A percentile compares a stretch with the other conserved stretches of the same genome.
Conservation (phyloP, 176 grass and related monocot genomes). For the Oryza meridionalis region DNA sequence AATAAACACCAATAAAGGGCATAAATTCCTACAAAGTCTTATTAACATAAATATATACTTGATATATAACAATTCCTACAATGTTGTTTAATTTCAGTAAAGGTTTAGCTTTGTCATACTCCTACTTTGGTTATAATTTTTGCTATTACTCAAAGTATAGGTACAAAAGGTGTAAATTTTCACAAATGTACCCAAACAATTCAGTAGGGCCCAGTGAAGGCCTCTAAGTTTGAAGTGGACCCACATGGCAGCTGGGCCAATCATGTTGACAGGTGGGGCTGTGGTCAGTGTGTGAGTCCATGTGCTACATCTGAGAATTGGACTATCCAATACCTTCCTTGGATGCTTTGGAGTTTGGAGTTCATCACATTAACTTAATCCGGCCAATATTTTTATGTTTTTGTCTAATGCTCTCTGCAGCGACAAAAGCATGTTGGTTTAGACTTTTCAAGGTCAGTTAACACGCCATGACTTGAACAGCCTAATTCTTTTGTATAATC, state of each 20-base stretch:
- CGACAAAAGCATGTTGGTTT: neutral
- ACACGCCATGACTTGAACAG: neutral
- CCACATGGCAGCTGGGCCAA: slow-evolving; percentile 42
- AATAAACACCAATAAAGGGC: neutral
- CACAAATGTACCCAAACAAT: neutral
- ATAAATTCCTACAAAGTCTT: neutral
- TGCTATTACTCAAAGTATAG: neutral
- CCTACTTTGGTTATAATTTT: neutral
- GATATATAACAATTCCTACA: neutral
- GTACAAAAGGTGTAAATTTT: neutral
- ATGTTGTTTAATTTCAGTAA: neutral
- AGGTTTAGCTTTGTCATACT: neutral
- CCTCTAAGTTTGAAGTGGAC: neutral
- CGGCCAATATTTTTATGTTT: neutral
- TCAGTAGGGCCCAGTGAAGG: neutral
- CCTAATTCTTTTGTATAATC: neutral
- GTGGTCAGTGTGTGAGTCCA: slow-evolving; percentile 30
- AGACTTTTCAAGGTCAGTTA: neutral
- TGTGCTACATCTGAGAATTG: neutral
- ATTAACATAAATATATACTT: neutral
- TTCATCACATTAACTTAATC: slow-evolving; percentile 1
- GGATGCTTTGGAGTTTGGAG: slow-evolving; percentile 23
- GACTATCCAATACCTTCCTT: neutral
- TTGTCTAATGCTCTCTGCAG: neutral
- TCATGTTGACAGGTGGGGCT: slow-evolving; percentile 45